Conservation (phyloP, 306 rosid species). For the Gillenia trifoliata region DNA sequence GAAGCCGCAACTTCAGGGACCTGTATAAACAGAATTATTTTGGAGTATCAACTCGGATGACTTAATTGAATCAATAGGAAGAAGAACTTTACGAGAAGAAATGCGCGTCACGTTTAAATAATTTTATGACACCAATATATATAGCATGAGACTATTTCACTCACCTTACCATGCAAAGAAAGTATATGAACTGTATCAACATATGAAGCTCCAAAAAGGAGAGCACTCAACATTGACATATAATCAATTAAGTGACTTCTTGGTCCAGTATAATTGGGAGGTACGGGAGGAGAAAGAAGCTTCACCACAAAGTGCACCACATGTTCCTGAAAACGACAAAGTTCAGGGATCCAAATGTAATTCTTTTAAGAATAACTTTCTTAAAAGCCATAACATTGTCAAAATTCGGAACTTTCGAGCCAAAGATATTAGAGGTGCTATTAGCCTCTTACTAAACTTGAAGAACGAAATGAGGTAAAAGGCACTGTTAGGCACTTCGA, state of each 20-base stretch:
- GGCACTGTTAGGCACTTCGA: background rate
- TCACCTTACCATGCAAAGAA: constrained; percentile 71
- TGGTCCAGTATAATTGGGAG: constrained; percentile 44
- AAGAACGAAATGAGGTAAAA: background rate
- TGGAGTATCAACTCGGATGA: constrained; percentile 8
- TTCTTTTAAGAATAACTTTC: background rate
- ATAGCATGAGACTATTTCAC: constrained; percentile 10
- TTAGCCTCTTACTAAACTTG: too few relatives aligned
- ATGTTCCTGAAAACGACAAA: constrained; percentile 55
- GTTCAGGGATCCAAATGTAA: background rate
- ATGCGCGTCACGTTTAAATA: background rate
- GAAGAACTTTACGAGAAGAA: background rate
- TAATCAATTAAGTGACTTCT: constrained; percentile 48
- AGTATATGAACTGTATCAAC: constrained; percentile 65
- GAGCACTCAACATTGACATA: constrained; percentile 54
- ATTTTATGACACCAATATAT: background rate
- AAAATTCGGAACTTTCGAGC: background rate
- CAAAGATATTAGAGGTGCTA: background rate
- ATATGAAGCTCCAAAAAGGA: constrained; percentile 56
- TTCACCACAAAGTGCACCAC: constrained; percentile 60
- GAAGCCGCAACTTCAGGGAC: constrained; percentile 65
- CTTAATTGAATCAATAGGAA: background rate
- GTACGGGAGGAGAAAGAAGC: constrained; percentile 58
- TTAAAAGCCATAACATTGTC: background rate
- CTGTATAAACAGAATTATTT: constrained; percentile 34